Percentiles rank a stretch among this genome's conserved stretches.
Evolutionary conservation across 2,329 filamentous ascomycete genomes (phyloP).

Genomic region (Aspergillus pseudonomiae): DNA sequence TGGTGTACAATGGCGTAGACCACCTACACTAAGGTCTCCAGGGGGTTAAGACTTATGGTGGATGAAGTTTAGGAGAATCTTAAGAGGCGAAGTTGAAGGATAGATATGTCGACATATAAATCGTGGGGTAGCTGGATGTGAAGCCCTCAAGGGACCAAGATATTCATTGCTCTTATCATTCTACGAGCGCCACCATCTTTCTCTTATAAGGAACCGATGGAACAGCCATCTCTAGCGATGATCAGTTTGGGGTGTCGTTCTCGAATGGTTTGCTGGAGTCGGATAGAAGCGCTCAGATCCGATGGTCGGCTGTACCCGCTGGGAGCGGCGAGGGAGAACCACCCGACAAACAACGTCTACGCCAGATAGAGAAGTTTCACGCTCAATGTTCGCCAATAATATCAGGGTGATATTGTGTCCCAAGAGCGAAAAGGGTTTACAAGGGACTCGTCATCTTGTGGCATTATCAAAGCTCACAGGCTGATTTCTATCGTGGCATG

Average conservation of each 20-base stretch:
- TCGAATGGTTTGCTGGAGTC: constrained; percentile 1
- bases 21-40: background rate
- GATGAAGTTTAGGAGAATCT: background rate
- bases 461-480: constrained; percentile 2
- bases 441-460: constrained; percentile 10
- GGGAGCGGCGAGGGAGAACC: background rate
- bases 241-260: constrained; percentile 3
- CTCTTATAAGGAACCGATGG: constrained; percentile 1
- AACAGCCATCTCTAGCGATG: constrained; percentile 2
- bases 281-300: constrained; percentile 18
- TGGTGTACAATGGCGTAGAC: background rate
- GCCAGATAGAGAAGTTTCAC: background rate
- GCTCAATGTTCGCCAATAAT: background rate
- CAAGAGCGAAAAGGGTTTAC: background rate
- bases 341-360: constrained; percentile 7
- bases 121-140: background rate
- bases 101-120: background rate
- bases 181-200: background rate
- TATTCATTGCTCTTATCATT: constrained; percentile 4
- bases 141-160: background rate
- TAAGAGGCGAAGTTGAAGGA: background rate
- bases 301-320: constrained; percentile 17
- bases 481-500: constrained; percentile 1
- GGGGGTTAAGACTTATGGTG: background rate
- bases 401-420: background rate